Evolutionary conservation across 805 yeast genomes (phyloP).

Genomic region (Blastobotrys robertii): DNA sequence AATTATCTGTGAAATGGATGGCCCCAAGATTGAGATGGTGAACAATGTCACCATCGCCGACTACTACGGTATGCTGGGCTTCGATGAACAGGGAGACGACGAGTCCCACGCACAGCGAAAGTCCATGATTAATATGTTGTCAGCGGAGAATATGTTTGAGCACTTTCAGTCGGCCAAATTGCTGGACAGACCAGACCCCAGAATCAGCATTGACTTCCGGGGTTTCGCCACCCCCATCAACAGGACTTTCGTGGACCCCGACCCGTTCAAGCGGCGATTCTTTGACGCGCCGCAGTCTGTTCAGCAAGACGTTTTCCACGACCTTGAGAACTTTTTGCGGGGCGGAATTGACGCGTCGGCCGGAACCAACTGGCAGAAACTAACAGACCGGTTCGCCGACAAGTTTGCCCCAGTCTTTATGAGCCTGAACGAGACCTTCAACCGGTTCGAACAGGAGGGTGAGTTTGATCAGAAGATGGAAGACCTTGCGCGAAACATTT

Average conservation of each 20-base stretch:
- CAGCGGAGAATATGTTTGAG: constrained; percentile 34
- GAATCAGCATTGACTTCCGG: constrained; percentile 43
- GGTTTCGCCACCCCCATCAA: constrained; percentile 45
- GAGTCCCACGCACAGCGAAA: constrained; percentile 16
- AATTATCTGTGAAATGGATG: constrained; percentile 47
- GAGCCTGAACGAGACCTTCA: constrained; percentile 33
- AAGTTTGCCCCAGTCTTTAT: constrained; percentile 46
- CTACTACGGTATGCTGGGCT: neutral
- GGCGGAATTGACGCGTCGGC: constrained; percentile 31
- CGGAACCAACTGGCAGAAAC: constrained; percentile 48
- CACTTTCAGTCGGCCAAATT: constrained; percentile 37
- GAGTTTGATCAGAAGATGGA: neutral
- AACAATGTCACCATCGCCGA: neutral
- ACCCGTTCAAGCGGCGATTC: constrained; percentile 36
- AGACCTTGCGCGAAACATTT: constrained; percentile 2
- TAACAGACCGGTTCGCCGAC: constrained; percentile 37
- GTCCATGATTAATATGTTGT: constrained; percentile 18
- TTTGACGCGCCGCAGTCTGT: constrained; percentile 27
- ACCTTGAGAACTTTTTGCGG: constrained; percentile 26
- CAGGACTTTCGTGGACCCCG: constrained; percentile 38
- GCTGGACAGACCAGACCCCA: constrained; percentile 40
- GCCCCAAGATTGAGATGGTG: constrained; percentile 37
- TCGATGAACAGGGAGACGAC: constrained; percentile 16
- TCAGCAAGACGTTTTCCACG: constrained; percentile 29
- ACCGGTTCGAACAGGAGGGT: constrained; percentile 4